These are phyloP conservation scores for Rossbeevera mucosa DNA, from an alignment of 768 basidiomycete genomes.

Conservation along the genomic window DNA sequence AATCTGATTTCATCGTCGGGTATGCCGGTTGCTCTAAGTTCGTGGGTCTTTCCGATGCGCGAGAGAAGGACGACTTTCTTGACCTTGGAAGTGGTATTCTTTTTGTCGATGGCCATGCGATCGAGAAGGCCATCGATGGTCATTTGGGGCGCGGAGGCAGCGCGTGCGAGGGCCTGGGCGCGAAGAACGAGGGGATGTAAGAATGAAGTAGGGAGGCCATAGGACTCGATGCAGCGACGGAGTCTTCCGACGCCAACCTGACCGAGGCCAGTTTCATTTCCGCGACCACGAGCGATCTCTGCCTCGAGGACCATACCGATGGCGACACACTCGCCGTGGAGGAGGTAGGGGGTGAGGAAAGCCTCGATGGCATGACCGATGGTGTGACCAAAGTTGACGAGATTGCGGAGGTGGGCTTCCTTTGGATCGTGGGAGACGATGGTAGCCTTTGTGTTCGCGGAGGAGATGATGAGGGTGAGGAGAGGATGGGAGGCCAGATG, in stretches of 20 bases:
- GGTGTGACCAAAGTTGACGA: slow-evolving; percentile 98
- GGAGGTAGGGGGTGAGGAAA: slow-evolving; percentile 84
- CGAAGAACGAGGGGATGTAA: slow-evolving; percentile 66
- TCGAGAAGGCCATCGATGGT: slow-evolving; percentile 81
- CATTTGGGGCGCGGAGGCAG: slow-evolving; percentile 17
- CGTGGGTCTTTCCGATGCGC: slow-evolving; percentile 86
- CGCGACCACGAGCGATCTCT: slow-evolving; percentile 85
- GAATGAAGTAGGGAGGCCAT: slow-evolving; percentile 83
- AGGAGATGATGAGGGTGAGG: slow-evolving; percentile 86
- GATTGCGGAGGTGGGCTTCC: slow-evolving; percentile 94
- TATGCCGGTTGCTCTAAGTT: slow-evolving; percentile 86
- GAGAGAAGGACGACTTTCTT: slow-evolving; percentile 95
- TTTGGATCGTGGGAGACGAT: slow-evolving; percentile 96
- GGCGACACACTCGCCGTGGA: slow-evolving; percentile 95
- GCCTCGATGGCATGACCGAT: slow-evolving; percentile 99
- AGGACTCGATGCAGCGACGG: slow-evolving; percentile 80
- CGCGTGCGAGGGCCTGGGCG: slow-evolving; percentile 16
- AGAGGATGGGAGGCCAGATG: slow-evolving; percentile 82
- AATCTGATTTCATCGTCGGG: slow-evolving; percentile 76
- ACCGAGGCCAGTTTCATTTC: slow-evolving; percentile 54
- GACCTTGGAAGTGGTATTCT: slow-evolving; percentile 78
- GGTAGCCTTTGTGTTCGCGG: slow-evolving; percentile 92
- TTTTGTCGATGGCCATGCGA: slow-evolving; percentile 96
- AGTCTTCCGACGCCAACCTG: slow-evolving; percentile 93
- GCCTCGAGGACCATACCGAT: slow-evolving; percentile 97